phyloP scores from a whole-genome alignment of 2,329 filamentous ascomycete species.

The Nigrospora oryzae region DNA sequence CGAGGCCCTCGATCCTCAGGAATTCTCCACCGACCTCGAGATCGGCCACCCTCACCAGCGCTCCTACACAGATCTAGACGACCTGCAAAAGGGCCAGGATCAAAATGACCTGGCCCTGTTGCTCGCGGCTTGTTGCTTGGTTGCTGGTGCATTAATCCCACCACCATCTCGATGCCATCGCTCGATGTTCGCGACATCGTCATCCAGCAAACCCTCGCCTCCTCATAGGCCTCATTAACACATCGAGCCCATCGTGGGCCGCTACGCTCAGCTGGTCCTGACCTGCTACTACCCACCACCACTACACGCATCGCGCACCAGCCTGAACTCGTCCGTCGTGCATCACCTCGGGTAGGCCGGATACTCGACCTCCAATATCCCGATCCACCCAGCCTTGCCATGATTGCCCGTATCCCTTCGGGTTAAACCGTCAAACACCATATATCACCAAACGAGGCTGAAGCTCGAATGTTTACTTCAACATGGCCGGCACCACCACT shows the following conservation, averaged over 20 bases:
- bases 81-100: not conserved
- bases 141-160: not conserved
- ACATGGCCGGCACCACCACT: not conserved
- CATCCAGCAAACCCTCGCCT: not conserved
- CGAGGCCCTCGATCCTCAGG: not conserved
- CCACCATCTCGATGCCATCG: constrained; percentile 2
- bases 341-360: not conserved
- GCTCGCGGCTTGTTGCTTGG: not conserved
- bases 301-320: not conserved
- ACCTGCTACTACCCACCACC: not conserved
- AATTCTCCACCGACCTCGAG: constrained; percentile 1
- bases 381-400: not conserved
- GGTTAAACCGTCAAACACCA: not conserved
- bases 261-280: not conserved
- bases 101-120: not conserved
- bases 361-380: not conserved
- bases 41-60: constrained; percentile 1
- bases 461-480: not conserved
- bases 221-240: not conserved
- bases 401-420: not conserved
- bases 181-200: not conserved
- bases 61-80: not conserved
- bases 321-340: not conserved
- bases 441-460: not conserved
- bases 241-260: not conserved